Base-by-base conservation (phyloP, 768 basidiomycete species). In the Boletus vinaceobasis region DNA sequence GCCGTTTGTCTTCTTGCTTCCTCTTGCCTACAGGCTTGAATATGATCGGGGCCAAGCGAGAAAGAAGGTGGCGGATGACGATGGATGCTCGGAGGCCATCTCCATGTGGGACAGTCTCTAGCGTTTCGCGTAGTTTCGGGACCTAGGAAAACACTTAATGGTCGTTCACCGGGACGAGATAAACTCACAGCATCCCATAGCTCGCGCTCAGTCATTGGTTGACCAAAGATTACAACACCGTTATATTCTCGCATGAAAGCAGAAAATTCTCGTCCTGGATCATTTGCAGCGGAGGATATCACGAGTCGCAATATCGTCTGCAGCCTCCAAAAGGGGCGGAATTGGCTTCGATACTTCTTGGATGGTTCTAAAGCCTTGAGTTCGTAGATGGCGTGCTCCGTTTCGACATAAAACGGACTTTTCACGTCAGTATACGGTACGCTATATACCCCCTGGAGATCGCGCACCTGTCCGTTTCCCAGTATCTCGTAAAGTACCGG, bases 331-430 rank as follows among this genome's bases (percentile, higher is more conserved):
- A 87, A 89, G 4, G 77, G 62, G 23, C 68, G 62, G 48, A 78
- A 84, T 23, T 53, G 50, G 10, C 39, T 59, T 9, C 60, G 57
- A 52, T 90, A 90, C 21, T 53, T 60, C 19, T 63, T 60, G 2
- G 80, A 75, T 0, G 88, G 83, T 0, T 36, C 48, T 32, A 21
- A 10, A 7, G 49, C 60, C 17, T 72, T 67, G 27, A 90, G 69
- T 33, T 81, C 77, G 64, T 89, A 90, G 76, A 81, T 83, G 0
- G 86, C 85, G 50, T 75, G 78, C 17, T 74, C 58, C 0, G 88
- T 89, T 59, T 88, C 82, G 23, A 92, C 74, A 54, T 76, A 88
- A 10, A 89, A 68, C 1, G 85, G 80, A 17, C 88, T 90, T 58
- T 21, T 44, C 49, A 43, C 32, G 21, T 50, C 37, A 50, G 52